Evolutionary conservation across 202 grass and related monocot genomes (phyloP), one percentile per base, ranked within the genome.

Genomic region (Alloteropsis angusta): DNA sequence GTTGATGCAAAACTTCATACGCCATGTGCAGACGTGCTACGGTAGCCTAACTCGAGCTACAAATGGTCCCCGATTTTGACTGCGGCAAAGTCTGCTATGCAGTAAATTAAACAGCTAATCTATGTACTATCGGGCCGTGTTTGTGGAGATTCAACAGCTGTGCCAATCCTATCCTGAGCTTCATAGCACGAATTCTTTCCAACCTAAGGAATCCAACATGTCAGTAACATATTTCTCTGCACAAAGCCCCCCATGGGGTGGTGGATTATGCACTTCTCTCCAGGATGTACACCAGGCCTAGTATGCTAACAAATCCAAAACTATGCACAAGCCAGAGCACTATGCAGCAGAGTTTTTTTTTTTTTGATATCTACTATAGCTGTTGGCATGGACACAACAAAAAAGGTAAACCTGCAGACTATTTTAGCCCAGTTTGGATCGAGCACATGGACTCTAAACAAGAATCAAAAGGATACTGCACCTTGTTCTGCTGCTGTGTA

Each of bases 301-400:
- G 60, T 64, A 84, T 5, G 17, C 1, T 54, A 35, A 77, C 34
- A 61, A 61, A 62, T 71, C 34, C 54, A 16, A n/a, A 14, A 68
- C 16, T 86, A 54, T 53, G 44, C 49, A 76, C 58, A 84, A 54
- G 55, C 10, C 56, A 84, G 14, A 78, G 18, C 17, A 22, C 26
- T 21, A 30, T 58, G 37, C 53, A 58, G 57, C 5, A 76, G 68
- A 50, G 12, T 36, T 43, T 25, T 19, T 22, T 6, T 45, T 45
- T 44, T 44, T 38, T 38, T 54, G 6, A 46, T 48, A 65, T 15
- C 46, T 37, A 62, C 63, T 46, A 74, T 49, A 38, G 13, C 12
- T 50, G 26, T 3, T 28, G 8, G 46, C 21, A 38, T n/a, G 22
- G 72, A 4, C 41, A 70, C 16, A 72, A 16, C 3, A 36, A 11